Evolutionary conservation across 78 protist species (phyloP).

Genomic region (slime mould (Dictyostelium discoideum)): DNA sequence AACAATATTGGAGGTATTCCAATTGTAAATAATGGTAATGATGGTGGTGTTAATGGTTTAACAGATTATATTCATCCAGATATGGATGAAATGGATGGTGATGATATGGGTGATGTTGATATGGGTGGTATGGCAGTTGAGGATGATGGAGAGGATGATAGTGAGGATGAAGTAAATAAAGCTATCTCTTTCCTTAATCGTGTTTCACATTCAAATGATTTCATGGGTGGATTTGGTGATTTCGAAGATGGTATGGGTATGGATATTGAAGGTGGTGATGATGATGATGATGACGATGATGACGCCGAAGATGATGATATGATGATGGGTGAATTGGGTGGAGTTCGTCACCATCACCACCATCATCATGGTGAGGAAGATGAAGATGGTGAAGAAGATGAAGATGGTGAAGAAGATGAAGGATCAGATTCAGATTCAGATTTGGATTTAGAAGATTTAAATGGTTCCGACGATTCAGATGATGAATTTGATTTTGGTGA

Average conservation of each 20-base stretch:
- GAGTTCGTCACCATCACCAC: not conserved
- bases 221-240: not conserved
- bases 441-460: not conserved
- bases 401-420: not conserved
- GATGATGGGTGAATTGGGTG: not conserved
- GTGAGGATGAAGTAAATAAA: conserved; percentile 49
- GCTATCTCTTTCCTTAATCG: conserved; percentile 47
- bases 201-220: not conserved
- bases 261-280: conserved; percentile 33
- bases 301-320: not conserved
- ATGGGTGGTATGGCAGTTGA: conserved; percentile 26
- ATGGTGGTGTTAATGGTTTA: not conserved
- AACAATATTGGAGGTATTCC: not conserved
- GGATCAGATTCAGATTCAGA: not conserved
- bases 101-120: conserved; percentile 56
- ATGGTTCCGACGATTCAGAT: not conserved
- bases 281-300: conserved; percentile 15
- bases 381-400: not conserved
- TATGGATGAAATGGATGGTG: conserved; percentile 28
- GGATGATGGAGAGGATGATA: conserved; percentile 78
- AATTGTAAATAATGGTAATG: not conserved
- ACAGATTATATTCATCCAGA: not conserved
- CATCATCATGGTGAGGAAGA: not conserved
- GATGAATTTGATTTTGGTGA: conserved; percentile 1
- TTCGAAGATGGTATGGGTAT: conserved; percentile 32